Evolutionary conservation across 805 yeast genomes (phyloP).

Genomic region (Groenewaldozyma tartarivorans): DNA sequence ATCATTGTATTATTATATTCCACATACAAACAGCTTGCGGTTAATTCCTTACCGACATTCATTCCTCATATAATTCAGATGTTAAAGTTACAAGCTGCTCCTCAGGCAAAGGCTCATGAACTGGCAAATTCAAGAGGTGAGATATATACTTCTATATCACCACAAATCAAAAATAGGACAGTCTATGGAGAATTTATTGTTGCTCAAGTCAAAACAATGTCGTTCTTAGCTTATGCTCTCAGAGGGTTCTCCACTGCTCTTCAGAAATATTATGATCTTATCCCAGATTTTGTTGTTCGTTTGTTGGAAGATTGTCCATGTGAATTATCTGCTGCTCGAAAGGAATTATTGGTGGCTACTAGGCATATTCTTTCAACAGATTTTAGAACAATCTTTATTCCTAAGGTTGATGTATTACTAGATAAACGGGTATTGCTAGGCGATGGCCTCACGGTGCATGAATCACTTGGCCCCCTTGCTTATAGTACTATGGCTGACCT

Average conservation of each 20-base stretch:
- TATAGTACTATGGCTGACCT: constrained; percentile 94
- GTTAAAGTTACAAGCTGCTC: constrained; percentile 68
- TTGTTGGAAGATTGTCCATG: constrained; percentile 92
- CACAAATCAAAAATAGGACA: constrained; percentile 62
- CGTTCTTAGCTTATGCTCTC: constrained; percentile 86
- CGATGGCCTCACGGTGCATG: constrained; percentile 83
- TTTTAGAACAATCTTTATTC: constrained; percentile 68
- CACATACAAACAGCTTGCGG: constrained; percentile 68
- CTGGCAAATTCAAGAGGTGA: constrained; percentile 49
- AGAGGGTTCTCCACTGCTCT: constrained; percentile 70
- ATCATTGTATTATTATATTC: constrained; percentile 90
- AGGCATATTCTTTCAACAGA: constrained; percentile 92
- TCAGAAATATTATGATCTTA: constrained; percentile 45
- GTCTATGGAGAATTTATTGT: constrained; percentile 81
- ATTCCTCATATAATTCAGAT: constrained; percentile 74
- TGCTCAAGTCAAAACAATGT: constrained; percentile 93
- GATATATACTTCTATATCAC: constrained; percentile 61
- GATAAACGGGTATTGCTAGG: constrained; percentile 86
- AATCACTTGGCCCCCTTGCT: constrained; percentile 84
- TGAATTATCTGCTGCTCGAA: constrained; percentile 82
- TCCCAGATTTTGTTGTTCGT: constrained; percentile 82
- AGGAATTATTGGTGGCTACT: constrained; percentile 87
- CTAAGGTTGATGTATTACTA: constrained; percentile 75
- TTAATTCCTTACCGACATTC: constrained; percentile 60
- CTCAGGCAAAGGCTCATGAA: constrained; percentile 54